Evolutionary conservation across 1,284 basidiomycete genomes (phyloP).

Genomic region (Heterobasidion occidentale): DNA sequence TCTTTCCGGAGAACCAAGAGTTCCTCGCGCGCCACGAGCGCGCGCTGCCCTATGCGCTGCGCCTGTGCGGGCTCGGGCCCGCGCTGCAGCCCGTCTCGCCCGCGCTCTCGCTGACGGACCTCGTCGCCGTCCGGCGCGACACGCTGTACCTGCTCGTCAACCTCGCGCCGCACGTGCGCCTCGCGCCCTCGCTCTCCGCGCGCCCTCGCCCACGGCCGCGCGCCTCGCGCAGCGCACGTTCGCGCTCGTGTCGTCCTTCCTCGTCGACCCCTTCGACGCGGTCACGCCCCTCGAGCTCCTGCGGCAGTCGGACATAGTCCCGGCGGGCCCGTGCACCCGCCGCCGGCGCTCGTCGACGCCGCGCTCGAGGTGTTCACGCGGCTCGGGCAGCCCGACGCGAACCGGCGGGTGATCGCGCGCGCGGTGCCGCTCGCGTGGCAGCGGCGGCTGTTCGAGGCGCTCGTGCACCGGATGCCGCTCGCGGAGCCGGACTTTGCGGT

Average conservation of each 20-base stretch:
- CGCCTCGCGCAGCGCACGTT: slow-evolving; percentile 52
- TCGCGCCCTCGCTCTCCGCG: slow-evolving; percentile 15
- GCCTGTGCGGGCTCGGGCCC: slow-evolving; percentile 46
- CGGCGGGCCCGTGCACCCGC: slow-evolving; percentile 30
- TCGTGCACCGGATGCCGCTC: slow-evolving; percentile 80
- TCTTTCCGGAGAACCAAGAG: slow-evolving; percentile 63
- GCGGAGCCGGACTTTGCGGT: slow-evolving; percentile 72
- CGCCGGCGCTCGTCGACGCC: slow-evolving; percentile 60
- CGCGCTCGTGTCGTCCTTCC: slow-evolving; percentile 67
- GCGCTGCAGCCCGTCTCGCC: slow-evolving; percentile 39
- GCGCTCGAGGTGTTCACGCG: slow-evolving; percentile 82
- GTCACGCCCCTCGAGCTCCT: slow-evolving; percentile 53
- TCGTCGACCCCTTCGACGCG: slow-evolving; percentile 64
- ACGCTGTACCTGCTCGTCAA: slow-evolving; percentile 67
- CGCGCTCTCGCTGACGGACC: slow-evolving; percentile 60
- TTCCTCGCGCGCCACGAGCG: slow-evolving; percentile 63
- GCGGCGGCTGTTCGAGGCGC: slow-evolving; percentile 55
- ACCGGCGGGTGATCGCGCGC: slow-evolving; percentile 66
- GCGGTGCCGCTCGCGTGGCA: slow-evolving; percentile 52
- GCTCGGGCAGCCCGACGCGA: slow-evolving; percentile 70
- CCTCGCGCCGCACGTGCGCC: slow-evolving; percentile 41
- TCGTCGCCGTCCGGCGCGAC: slow-evolving; percentile 75
- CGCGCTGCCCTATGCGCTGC: slow-evolving; percentile 60
- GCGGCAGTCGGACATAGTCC: slow-evolving; percentile 39
- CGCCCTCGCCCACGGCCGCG: slow-evolving; percentile 25